Conservation (phyloP, 768 basidiomycete species). For the Rhizopogon sp. region DNA sequence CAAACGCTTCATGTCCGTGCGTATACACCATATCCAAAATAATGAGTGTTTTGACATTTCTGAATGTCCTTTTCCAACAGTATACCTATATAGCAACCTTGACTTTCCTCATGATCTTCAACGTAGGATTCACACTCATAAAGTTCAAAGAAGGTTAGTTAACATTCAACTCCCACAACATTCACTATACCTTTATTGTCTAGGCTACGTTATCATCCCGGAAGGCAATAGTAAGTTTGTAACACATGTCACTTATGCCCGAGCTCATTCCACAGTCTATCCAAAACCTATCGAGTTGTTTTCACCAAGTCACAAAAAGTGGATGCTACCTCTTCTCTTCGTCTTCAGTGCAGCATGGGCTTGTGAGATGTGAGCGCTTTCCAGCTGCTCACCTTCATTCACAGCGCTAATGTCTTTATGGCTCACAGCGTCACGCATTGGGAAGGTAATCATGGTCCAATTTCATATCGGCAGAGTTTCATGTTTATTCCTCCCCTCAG, state of each 20-base stretch:
- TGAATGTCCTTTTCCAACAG: conserved; percentile 27
- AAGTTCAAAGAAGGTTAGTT: conserved; percentile 70
- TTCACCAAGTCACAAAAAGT: conserved; percentile 36
- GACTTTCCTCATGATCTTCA: conserved; percentile 60
- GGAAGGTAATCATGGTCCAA: conserved; percentile 47
- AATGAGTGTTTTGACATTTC: not conserved
- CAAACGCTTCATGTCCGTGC: conserved; percentile 86
- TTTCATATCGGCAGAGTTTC: not conserved
- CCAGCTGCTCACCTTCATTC: not conserved
- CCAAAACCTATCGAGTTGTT: conserved; percentile 56
- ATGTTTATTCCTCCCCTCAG: conserved; percentile 27
- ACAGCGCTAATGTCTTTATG: conserved; percentile 3
- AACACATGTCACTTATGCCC: not conserved
- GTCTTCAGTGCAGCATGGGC: conserved; percentile 71
- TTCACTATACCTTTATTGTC: not conserved
- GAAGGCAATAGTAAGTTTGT: conserved; percentile 10
- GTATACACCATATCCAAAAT: conserved; percentile 17
- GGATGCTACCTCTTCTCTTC: conserved; percentile 68
- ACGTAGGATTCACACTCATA: conserved; percentile 52
- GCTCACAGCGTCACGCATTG: conserved; percentile 65
- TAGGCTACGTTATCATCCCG: conserved; percentile 12
- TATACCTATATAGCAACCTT: conserved; percentile 78
- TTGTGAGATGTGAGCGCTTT: conserved; percentile 60
- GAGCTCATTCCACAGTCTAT: conserved; percentile 33
- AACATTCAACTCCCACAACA: not conserved